Conservation (phyloP, 83 land plant species). For the Diphasiastrum complanatum region DNA sequence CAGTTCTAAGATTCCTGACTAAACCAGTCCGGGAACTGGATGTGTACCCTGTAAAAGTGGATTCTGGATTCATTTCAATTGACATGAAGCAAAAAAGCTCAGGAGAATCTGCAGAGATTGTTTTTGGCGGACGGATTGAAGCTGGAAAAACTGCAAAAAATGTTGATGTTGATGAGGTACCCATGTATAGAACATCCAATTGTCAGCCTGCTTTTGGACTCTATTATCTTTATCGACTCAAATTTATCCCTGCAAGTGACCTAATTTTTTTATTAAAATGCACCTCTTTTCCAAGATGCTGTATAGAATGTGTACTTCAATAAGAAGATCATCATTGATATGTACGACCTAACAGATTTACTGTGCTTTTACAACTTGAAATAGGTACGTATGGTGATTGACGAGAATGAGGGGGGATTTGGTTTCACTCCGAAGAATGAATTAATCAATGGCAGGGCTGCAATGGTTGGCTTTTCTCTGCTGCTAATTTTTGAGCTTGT, state of each 20-base stretch:
- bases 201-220: too few relatives aligned
- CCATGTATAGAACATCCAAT: conserved; percentile 3
- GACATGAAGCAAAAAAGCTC: conserved; percentile 36
- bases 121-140: conserved; percentile 82
- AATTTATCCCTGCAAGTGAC: too few relatives aligned
- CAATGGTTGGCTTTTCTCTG: conserved; percentile 71
- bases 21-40: conserved; percentile 56
- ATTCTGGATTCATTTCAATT: conserved; percentile 69
- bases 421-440: conserved; percentile 82
- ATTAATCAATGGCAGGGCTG: conserved; percentile 88
- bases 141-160: conserved; percentile 81
- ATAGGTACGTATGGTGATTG: conserved; percentile 90
- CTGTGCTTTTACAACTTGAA: not conserved
- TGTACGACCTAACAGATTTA: too few relatives aligned
- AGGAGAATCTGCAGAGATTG: conserved; percentile 76
- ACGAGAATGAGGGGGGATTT: conserved; percentile 64
- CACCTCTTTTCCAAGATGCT: too few relatives aligned
- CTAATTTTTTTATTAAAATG: too few relatives aligned
- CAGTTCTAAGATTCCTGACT: conserved; percentile 68
- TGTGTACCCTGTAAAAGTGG: conserved; percentile 70
- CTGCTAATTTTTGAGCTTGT: conserved; percentile 75
- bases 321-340: too few relatives aligned
- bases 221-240: too few relatives aligned
- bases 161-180: conserved; percentile 93
- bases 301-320: too few relatives aligned